Evolutionary conservation across 306 rosid genomes (phyloP).

Genomic region (Alnus rubra): DNA sequence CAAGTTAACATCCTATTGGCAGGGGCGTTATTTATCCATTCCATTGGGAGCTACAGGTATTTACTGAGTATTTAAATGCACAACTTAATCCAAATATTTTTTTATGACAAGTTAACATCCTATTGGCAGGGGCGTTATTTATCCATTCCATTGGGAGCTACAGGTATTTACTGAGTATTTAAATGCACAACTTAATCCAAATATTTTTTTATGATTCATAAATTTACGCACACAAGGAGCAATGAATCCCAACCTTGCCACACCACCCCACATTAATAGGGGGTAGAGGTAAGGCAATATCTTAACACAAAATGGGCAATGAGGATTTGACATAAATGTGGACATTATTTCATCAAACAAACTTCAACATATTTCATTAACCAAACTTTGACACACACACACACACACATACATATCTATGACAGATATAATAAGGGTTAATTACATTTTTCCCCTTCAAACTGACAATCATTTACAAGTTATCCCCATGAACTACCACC

Average conservation of each 20-base stretch:
- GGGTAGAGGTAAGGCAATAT: not conserved
- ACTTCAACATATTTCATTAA: slow-evolving; percentile 1
- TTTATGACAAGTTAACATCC: not conserved
- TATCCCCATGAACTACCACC: no score
- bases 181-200: not conserved
- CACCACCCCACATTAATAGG: not conserved
- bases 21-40: not conserved
- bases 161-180: not conserved
- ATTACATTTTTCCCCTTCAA: not conserved
- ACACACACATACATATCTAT: no score
- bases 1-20: not conserved
- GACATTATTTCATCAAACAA: not conserved
- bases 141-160: not conserved
- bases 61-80: not conserved
- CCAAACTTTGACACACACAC: not conserved
- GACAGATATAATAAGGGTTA: not conserved
- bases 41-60: not conserved
- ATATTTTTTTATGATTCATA: not conserved
- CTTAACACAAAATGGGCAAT: not conserved
- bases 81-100: not conserved
- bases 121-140: not conserved
- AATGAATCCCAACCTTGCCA: not conserved
- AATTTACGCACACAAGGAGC: not conserved
- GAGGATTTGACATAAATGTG: not conserved
- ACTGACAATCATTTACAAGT: no score